phyloP scores from a whole-genome alignment of 73 alveolate genomes.

The Effrenium voratum region DNA sequence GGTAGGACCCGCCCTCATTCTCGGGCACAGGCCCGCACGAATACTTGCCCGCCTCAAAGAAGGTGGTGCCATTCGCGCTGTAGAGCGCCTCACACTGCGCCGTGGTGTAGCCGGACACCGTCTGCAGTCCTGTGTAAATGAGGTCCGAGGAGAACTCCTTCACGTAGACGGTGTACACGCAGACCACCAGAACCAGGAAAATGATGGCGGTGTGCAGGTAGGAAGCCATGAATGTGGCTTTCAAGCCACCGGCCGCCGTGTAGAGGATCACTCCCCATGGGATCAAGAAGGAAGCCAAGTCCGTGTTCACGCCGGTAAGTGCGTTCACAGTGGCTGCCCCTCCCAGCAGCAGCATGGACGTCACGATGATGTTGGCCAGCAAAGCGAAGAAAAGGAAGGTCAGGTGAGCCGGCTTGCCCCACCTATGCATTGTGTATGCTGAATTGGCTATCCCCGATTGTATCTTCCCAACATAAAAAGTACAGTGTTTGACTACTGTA shows the following conservation, averaged over 20 bases:
- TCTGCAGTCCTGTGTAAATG: conserved; percentile 46
- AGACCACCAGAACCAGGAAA: conserved; percentile 69
- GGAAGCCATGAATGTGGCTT: conserved; percentile 90
- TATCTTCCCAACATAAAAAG: too few species aligned
- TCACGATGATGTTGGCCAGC: conserved; percentile 78
- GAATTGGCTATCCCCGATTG: too few species aligned
- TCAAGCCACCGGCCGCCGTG: conserved; percentile 75
- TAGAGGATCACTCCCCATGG: conserved; percentile 86
- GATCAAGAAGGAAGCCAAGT: conserved; percentile 64
- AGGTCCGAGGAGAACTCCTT: conserved; percentile 44
- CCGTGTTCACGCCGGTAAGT: conserved; percentile 52
- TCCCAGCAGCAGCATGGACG: conserved; percentile 83
- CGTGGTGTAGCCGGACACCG: conserved; percentile 39
- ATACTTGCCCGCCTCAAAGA: conserved; percentile 64
- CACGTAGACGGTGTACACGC: conserved; percentile 58
- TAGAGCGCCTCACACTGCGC: conserved; percentile 35
- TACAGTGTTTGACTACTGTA: too few species aligned
- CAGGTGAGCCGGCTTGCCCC: conserved; percentile 56
- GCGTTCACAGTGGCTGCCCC: conserved; percentile 69
- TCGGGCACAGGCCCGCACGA: conserved; percentile 61
- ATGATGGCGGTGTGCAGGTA: conserved; percentile 85
- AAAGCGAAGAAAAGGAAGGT: conserved; percentile 67
- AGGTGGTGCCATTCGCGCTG: conserved; percentile 4
- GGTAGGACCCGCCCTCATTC: conserved; percentile 56
- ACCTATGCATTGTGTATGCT: not conserved